Evolutionary conservation across 306 rosid species (phyloP).

Genomic region (Amphicarpaea edgeworthii): DNA sequence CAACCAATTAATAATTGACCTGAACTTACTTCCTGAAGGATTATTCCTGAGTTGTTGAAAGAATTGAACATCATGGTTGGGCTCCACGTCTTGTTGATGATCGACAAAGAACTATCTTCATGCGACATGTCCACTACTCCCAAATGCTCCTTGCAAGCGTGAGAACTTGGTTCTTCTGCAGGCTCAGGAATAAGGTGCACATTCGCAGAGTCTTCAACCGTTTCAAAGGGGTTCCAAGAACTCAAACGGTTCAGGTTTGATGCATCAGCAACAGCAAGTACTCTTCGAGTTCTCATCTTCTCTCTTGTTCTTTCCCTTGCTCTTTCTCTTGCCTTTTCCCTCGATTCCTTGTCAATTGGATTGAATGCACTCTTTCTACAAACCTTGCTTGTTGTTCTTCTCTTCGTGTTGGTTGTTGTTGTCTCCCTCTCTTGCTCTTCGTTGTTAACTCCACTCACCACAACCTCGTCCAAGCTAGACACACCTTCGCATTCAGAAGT

Average conservation of each 20-base stretch:
- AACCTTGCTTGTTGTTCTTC: slow-evolving; percentile 13
- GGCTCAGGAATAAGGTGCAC: slow-evolving; percentile 32
- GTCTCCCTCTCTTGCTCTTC: slow-evolving; percentile 39
- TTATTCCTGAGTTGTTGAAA: slow-evolving; percentile 46
- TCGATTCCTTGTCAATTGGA: slow-evolving; percentile 59
- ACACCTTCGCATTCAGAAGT: slow-evolving; percentile 81
- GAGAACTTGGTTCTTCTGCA: slow-evolving; percentile 55
- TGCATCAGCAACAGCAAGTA: slow-evolving; percentile 3
- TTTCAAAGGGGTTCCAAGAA: slow-evolving; percentile 72
- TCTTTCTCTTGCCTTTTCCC: slow-evolving; percentile 81
- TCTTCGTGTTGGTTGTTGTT: slow-evolving; percentile 1
- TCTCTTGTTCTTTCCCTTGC: slow-evolving; percentile 73
- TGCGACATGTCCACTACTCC: slow-evolving; percentile 39
- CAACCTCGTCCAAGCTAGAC: slow-evolving; percentile 66
- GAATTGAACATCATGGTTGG: slow-evolving; percentile 59
- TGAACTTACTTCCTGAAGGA: slow-evolving; percentile 71
- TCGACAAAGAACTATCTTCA: slow-evolving; percentile 53
- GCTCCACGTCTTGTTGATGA: slow-evolving; percentile 61
- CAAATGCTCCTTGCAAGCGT: slow-evolving; percentile 49
- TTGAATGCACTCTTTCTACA: slow-evolving; percentile 55
- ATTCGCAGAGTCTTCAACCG: slow-evolving; percentile 63
- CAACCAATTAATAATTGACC: not conserved
- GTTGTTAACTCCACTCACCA: slow-evolving; percentile 39
- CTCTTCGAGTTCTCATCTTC: slow-evolving; percentile 43
- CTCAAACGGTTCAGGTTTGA: slow-evolving; percentile 43